Conservation (phyloP, 2,329 filamentous ascomycete genomes). For the Talaromyces albobiverticillius region DNA sequence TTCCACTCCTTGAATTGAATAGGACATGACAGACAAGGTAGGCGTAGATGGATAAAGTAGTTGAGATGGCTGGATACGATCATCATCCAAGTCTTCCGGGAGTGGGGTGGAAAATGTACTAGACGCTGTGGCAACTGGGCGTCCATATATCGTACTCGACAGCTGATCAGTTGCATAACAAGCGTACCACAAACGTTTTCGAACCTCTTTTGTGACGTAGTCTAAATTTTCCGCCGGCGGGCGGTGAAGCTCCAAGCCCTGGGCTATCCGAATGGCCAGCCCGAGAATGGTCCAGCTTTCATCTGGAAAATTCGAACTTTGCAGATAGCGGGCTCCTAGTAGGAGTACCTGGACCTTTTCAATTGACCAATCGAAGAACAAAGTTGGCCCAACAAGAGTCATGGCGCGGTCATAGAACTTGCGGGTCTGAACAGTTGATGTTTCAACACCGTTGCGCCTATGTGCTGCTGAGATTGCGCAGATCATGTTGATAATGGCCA, state of each 20-base stretch:
- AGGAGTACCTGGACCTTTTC: conserved; percentile 15
- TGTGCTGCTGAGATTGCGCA: conserved; percentile 14
- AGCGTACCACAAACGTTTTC: conserved; percentile 16
- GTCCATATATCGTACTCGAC: conserved; percentile 13
- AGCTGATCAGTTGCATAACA: conserved; percentile 15
- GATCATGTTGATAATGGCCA: conserved; percentile 16
- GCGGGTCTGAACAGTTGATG: conserved; percentile 13
- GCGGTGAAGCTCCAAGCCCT: conserved; percentile 14
- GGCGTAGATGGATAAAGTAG: conserved; percentile 11
- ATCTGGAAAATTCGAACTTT: conserved; percentile 15
- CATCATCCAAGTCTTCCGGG: conserved; percentile 15
- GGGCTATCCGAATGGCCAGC: conserved; percentile 14
- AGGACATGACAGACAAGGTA: conserved; percentile 7
- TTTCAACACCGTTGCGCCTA: conserved; percentile 7
- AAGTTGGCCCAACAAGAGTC: conserved; percentile 12
- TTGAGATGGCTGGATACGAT: conserved; percentile 9
- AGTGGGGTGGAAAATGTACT: conserved; percentile 13
- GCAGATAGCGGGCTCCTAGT: conserved; percentile 15
- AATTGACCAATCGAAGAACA: conserved; percentile 15
- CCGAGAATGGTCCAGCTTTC: conserved; percentile 17
- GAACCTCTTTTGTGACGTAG: conserved; percentile 13
- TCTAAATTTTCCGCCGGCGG: conserved; percentile 11
- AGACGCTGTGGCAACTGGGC: conserved; percentile 13
- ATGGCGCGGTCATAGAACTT: conserved; percentile 15
- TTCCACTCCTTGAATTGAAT: conserved; percentile 14